Percentiles rank a stretch among this genome's conserved stretches.
Conservation (phyloP, 129 eudicot genomes). For the Centella asiatica region DNA sequence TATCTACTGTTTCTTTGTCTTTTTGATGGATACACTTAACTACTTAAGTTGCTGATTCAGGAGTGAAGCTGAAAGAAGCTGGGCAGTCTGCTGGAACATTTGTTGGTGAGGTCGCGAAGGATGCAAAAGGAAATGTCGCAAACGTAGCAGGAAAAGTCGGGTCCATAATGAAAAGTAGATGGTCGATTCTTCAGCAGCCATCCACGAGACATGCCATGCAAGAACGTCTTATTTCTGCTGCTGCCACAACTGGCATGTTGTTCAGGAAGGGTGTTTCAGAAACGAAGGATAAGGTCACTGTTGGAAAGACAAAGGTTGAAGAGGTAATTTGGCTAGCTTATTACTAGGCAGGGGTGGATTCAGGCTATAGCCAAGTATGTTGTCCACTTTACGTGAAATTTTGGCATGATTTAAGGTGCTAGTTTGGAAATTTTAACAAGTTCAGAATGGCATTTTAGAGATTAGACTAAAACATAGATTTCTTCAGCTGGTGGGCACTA, state of each 20-base stretch:
- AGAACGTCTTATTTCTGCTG: slow-evolving; percentile 79
- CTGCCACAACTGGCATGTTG: slow-evolving; percentile 82
- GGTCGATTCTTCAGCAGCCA: slow-evolving; percentile 92
- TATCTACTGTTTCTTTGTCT: neutral
- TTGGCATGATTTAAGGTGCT: too few species aligned
- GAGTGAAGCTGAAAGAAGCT: slow-evolving; percentile 88
- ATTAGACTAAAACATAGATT: too few species aligned
- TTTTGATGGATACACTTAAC: neutral
- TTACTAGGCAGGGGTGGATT: neutral
- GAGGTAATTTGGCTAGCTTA: slow-evolving; percentile 51
- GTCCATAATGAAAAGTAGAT: slow-evolving; percentile 74
- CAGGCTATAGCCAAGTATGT: too few species aligned
- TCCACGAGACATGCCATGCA: slow-evolving; percentile 91
- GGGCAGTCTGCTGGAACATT: slow-evolving; percentile 81
- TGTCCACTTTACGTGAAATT: neutral
- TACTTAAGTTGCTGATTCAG: slow-evolving; percentile 22
- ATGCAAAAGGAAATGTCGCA: slow-evolving; percentile 81
- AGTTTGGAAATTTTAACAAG: too few species aligned
- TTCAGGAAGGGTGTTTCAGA: slow-evolving; percentile 79
- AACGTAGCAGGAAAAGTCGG: slow-evolving; percentile 83
- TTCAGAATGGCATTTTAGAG: too few species aligned
- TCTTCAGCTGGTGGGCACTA: too few species aligned
- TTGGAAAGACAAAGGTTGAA: slow-evolving; percentile 88
- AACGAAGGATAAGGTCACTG: slow-evolving; percentile 85
- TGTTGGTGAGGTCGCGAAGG: slow-evolving; percentile 91